phyloP scores from a whole-genome alignment of 768 basidiomycete species.

The Boletellus emodensis region DNA sequence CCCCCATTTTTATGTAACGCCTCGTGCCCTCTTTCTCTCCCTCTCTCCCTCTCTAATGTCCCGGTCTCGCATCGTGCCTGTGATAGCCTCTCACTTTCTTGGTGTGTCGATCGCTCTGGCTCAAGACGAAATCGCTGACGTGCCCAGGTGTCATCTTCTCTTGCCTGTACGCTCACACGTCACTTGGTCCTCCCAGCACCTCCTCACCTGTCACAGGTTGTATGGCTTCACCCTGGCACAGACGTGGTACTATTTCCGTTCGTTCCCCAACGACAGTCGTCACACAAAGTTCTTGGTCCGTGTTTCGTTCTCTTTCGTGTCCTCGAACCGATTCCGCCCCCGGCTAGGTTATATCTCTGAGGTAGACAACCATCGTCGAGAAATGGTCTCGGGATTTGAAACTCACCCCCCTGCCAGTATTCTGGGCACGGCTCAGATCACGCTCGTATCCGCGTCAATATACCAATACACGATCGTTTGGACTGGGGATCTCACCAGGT shows the following conservation, averaged over 20 bases:
- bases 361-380: slow-evolving; percentile 9
- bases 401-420: slow-evolving; percentile 14
- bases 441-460: slow-evolving; percentile 29
- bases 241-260: slow-evolving; percentile 32
- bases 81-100: slow-evolving; percentile 27
- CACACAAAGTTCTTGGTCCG: slow-evolving; percentile 33
- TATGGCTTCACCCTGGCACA: slow-evolving; percentile 35
- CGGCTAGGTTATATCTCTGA: slow-evolving; percentile 26
- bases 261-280: slow-evolving; percentile 27
- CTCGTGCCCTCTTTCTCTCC: not conserved
- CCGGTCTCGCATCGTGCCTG: slow-evolving; percentile 1
- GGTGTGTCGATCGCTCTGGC: slow-evolving; percentile 10
- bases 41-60: slow-evolving; percentile 13
- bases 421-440: slow-evolving; percentile 27
- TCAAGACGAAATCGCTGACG: slow-evolving; percentile 1
- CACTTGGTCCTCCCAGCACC: not conserved
- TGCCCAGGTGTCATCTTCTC: slow-evolving; percentile 30
- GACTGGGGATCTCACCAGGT: slow-evolving; percentile 24
- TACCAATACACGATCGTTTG: slow-evolving; percentile 32
- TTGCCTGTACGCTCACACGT: slow-evolving; percentile 23
- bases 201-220: slow-evolving; percentile 24
- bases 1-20: slow-evolving; percentile 12
- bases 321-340: not conserved
- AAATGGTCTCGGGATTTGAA: not conserved
- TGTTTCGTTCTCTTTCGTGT: not conserved